Evolutionary conservation across 2,329 filamentous ascomycete genomes (phyloP).

Genomic region (Cladosporium sp.): DNA sequence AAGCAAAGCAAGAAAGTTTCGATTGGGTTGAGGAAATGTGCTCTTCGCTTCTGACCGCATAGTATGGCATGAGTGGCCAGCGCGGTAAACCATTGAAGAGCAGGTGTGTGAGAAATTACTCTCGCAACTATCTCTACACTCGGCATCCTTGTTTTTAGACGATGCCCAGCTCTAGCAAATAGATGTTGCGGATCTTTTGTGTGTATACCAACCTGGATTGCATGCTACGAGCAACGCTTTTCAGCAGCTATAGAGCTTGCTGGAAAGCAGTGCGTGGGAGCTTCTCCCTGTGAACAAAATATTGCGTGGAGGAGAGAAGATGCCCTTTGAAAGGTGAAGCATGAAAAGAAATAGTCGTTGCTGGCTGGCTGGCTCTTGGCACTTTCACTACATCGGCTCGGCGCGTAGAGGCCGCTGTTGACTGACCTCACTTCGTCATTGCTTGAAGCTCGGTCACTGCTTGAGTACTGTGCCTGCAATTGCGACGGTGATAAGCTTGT

Average conservation of each 20-base stretch:
- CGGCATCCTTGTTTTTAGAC: slow-evolving; percentile 18
- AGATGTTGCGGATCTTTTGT: slow-evolving; percentile 5
- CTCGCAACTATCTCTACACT: slow-evolving; percentile 32
- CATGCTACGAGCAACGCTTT: not conserved
- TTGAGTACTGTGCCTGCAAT: not conserved
- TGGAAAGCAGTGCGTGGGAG: not conserved
- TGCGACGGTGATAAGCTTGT: not conserved
- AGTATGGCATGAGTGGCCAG: slow-evolving; percentile 8
- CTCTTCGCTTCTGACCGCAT: slow-evolving; percentile 13
- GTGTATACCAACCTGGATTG: not conserved
- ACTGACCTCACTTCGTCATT: slow-evolving; percentile 10
- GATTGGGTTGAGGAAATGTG: not conserved
- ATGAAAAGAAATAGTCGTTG: slow-evolving; percentile 1
- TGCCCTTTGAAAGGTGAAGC: not conserved
- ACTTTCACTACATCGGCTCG: not conserved
- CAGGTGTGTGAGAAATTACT: slow-evolving; percentile 17
- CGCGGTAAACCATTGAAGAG: slow-evolving; percentile 14
- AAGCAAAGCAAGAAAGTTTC: not conserved
- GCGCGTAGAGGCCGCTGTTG: not conserved
- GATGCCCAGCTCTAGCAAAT: slow-evolving; percentile 29
- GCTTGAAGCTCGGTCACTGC: not conserved
- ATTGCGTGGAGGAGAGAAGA: not conserved
- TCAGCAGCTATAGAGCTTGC: not conserved
- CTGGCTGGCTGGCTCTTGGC: not conserved
- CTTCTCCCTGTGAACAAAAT: no score